Evolutionary conservation across 441 rosid genomes (phyloP).

Genomic region (Raphanus hybrid): DNA sequence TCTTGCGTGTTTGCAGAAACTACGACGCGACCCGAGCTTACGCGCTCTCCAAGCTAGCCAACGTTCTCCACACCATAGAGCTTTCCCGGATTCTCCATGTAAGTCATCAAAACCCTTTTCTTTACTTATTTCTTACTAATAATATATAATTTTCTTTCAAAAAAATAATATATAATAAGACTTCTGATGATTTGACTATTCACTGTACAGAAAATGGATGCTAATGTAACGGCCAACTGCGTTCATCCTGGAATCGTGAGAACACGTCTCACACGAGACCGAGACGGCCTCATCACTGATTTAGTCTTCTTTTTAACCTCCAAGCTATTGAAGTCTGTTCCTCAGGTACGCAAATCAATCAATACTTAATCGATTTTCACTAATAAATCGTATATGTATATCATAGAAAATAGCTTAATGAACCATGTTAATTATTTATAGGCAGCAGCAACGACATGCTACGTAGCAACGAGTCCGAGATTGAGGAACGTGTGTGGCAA

Average conservation of each 20-base stretch:
- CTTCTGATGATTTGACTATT: background rate
- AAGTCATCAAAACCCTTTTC: background rate
- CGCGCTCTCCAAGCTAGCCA: background rate
- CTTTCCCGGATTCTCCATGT: background rate
- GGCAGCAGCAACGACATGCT: slow-evolving; percentile 93
- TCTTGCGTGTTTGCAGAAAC: background rate
- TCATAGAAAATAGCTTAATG: background rate
- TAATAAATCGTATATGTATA: background rate
- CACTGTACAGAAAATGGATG: slow-evolving; percentile 64
- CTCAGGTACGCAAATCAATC: slow-evolving; percentile 61
- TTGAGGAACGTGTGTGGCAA: slow-evolving; percentile 63
- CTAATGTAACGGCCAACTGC: slow-evolving; percentile 82
- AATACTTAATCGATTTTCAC: background rate
- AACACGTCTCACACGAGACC: slow-evolving; percentile 87
- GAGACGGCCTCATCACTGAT: slow-evolving; percentile 86
- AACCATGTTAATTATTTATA: slow-evolving; percentile 22
- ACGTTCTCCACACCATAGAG: slow-evolving; percentile 8
- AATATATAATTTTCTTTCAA: too few species aligned
- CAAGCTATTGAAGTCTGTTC: slow-evolving; percentile 82
- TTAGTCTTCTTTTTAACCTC: slow-evolving; percentile 81
- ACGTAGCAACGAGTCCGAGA: slow-evolving; percentile 69
- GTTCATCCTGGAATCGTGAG: slow-evolving; percentile 94
- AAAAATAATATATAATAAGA: background rate
- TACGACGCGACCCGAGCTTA: slow-evolving; percentile 4
- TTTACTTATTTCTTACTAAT: background rate